Evolutionary conservation across 345 rosid species (phyloP), one percentile per base, ranked within the genome.

Genomic region (Bretschneidera sinensis): DNA sequence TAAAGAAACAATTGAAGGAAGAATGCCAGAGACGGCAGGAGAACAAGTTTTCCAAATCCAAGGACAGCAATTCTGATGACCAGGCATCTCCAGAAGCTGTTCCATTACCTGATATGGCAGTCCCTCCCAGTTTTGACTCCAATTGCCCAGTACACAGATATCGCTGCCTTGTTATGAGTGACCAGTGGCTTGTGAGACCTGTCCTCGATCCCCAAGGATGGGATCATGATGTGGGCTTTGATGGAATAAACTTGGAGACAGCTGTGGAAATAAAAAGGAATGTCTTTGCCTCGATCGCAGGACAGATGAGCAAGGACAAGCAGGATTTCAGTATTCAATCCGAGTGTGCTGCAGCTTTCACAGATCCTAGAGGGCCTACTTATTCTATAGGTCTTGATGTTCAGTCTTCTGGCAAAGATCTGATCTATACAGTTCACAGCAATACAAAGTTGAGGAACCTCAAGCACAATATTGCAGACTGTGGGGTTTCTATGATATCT

Each of bases 151-250:
- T 75, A 6, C 86, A 90, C 71, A 77, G 92, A 66, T 94, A 88
- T 62, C 82, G 88, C 33, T 75, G 86, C 61, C 59, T 86, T 60
- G 80, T 71, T 14, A 67, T 81, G 28, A 54, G 76, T 62, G 89
- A 94, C 43, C 81, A 76, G 69, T 81, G 83, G 83, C 71, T 83
- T 61, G 77, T 59, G 49, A 81, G 96, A 76, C 97, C 97, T 58
- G 96, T 94, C 68, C 85, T 83, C 63, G 92, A 94, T 70, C 87
- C 92, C 58, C 90, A 86, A 48, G 97, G 99, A 17, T 90, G 97
- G 99, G 99, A 94, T 79, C 87, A 80, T 35, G 99, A 90, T 71
- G 89, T 90, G 16, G 90, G 99, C 16, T 94, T 89, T 59, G 96
- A 94, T 67, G 97, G 96, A 39, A 71, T 94, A 67, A 90, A 76